phyloP scores from a whole-genome alignment of 148 eudicot genomes.

The Vaccinium corymbosum region DNA sequence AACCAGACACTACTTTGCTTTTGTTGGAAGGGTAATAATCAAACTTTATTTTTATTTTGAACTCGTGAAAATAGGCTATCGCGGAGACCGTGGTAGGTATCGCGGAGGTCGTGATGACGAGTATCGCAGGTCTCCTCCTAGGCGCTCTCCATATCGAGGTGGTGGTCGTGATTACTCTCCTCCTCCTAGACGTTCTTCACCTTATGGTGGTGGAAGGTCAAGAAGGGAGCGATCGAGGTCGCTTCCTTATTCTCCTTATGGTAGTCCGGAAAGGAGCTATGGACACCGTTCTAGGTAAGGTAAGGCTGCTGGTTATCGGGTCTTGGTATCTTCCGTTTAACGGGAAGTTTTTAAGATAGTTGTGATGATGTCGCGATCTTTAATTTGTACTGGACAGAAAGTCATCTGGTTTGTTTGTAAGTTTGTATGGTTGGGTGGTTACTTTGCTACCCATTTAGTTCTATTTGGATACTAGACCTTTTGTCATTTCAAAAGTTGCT shows the following conservation, averaged over 20 bases:
- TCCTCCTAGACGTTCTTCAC: slow-evolving; percentile 55
- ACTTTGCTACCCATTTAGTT: not conserved
- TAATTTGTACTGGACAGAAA: not conserved
- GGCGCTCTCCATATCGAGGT: slow-evolving; percentile 78
- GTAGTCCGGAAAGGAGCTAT: slow-evolving; percentile 65
- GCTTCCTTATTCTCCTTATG: slow-evolving; percentile 68
- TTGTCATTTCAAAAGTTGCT: not conserved
- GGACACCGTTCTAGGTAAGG: slow-evolving; percentile 70
- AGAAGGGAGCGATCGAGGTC: slow-evolving; percentile 90
- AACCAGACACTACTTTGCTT: slow-evolving; percentile 27
- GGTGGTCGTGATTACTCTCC: slow-evolving; percentile 62
- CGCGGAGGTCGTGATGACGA: slow-evolving; percentile 87
- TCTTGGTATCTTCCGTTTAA: not conserved
- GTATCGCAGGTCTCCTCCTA: slow-evolving; percentile 68
- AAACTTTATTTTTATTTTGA: not conserved
- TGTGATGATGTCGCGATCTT: not conserved
- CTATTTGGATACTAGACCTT: not conserved
- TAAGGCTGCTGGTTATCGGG: slow-evolving; percentile 18
- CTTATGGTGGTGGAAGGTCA: slow-evolving; percentile 69
- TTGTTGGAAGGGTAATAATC: not conserved
- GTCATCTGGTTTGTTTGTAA: not conserved
- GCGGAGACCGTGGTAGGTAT: slow-evolving; percentile 62
- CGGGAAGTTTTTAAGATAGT: not conserved
- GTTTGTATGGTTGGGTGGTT: not conserved
- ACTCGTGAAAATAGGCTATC: slow-evolving; percentile 17